Base-by-base conservation (phyloP, 768 basidiomycete species). In the Austroboletus eburneus region DNA sequence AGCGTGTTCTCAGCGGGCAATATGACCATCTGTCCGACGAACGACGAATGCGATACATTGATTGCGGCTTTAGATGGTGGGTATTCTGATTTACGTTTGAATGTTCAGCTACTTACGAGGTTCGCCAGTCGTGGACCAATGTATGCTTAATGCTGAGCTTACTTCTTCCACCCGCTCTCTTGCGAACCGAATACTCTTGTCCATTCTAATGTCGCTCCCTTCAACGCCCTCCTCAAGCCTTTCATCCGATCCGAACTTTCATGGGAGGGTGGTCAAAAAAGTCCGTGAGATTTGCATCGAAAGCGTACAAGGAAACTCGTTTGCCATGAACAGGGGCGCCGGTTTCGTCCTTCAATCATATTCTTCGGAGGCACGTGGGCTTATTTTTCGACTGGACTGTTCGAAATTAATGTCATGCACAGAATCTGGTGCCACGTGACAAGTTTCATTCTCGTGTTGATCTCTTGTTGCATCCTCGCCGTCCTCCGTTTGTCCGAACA, bases 401-500 rank as follows among this genome's bases (percentile, higher is more conserved):
- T 30, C 18, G 33, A 27, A 46, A 50, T 29, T 24, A 49, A n/a
- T 33, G 9, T 5, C 32, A 35, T 43, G 9, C 39, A 41, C 50
- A 68, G 57, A 54, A 41, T 46, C 44, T 51, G 20, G 32, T 32
- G 21, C 42, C 52, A 18, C 51, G 38, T 40, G 45, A 55, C 33
- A 42, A 56, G 27, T 39, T 61, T 24, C 66, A 73, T 49, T 67
- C 57, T 18, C 67, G 67, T 29, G 57, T 86, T 39, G 86, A 87
- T 47, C 61, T 83, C 22, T 66, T 91, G 20, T 59, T 93, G 10
- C 91, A 92, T 56, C 89, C 90, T 38, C 83, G 88, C 18, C 72
- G 87, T 5, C 91, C 91, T 9, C 85, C 89, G 8, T 65, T 88
- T 12, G 71, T 89, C 43, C 80, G 84, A 37, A 73, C 83, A 4